Base-by-base conservation (phyloP, 179 eudicot genomes). In the Spinacia oleracea region DNA sequence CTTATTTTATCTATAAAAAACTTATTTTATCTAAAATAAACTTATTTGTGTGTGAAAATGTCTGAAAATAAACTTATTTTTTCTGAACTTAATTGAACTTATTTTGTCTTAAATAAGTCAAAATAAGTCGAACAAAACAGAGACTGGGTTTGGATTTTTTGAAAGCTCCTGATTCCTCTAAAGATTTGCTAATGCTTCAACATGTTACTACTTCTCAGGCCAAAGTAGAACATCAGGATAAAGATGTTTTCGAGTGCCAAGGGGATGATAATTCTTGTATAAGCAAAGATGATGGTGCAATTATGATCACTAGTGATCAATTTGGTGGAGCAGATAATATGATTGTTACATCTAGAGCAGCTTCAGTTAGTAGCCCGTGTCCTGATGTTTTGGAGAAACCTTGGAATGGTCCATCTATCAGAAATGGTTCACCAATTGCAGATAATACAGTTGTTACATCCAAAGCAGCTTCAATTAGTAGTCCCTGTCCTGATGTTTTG, bases 191-290 rank as follows among this genome's bases (percentile, higher is more conserved):
- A 68, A 77, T 81, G 78, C 79, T 79, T 71, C 65, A 72, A 29
- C 45, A 77, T 66, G 74, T 12, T 38, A 60, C 73, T 70, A 74
- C 42, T 43, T 68, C 48, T 65, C 77, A n/a, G 77, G 32, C 43
- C 40, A 68, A 75, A 70, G 79, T 67, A 70, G 53, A 67, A 62
- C 43, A 66, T 46, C 34, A 53, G 50, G 66, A 55, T 21, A 72
- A 50, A 81, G 66, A 74, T 71, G 70, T 51, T 78, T 58, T 68
- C 64, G 83, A 81, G 8, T 74, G 66, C 81, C 86, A 77, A 62
- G 83, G 77, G 63, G 79, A 84, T 74, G 59, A 73, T 43, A 73
- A 45, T 56, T 85, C 84, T 29, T 83, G 86, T 73, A 59, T 85
- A 70, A 85, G 81, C 63, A 78, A 82, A 79, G 84, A 72, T 4